These are phyloP conservation scores for Seminavis robusta DNA, from an alignment of 108 stramenopile genomes.

Conservation along the genomic window DNA sequence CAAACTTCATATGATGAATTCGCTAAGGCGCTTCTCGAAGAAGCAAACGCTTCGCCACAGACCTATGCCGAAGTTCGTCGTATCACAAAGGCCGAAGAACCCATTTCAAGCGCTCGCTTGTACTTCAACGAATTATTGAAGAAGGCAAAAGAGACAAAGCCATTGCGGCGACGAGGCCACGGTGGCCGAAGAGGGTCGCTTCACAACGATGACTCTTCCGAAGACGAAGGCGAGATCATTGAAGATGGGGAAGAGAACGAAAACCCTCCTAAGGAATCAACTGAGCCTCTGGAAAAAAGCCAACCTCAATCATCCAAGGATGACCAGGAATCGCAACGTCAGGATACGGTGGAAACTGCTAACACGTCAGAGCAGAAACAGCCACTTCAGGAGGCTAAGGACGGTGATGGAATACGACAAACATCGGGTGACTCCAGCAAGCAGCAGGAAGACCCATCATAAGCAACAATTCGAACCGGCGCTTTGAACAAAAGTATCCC, in stretches of 20 bases:
- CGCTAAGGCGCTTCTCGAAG: conserved; percentile 40
- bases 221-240: conserved; percentile 87
- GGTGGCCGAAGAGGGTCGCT: conserved; percentile 6
- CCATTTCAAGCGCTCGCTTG: conserved; percentile 60
- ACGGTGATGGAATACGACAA: background rate
- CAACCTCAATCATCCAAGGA: background rate
- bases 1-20: conserved; percentile 48
- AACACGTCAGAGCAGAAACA: background rate
- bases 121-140: conserved; percentile 57
- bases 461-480: too few species aligned
- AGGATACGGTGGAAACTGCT: background rate
- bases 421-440: background rate
- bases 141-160: background rate
- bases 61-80: conserved; percentile 41
- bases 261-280: background rate
- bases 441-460: too few species aligned
- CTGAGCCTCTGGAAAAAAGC: background rate
- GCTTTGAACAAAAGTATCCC: too few species aligned
- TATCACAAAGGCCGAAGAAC: conserved; percentile 52
- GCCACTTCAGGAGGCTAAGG: background rate
- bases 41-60: conserved; percentile 41
- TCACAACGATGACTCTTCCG: conserved; percentile 62
- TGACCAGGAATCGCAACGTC: background rate
- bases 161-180: background rate
- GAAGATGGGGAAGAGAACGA: conserved; percentile 54